Conservation (phyloP, 306 rosid genomes). For the Dryas drummondii region DNA sequence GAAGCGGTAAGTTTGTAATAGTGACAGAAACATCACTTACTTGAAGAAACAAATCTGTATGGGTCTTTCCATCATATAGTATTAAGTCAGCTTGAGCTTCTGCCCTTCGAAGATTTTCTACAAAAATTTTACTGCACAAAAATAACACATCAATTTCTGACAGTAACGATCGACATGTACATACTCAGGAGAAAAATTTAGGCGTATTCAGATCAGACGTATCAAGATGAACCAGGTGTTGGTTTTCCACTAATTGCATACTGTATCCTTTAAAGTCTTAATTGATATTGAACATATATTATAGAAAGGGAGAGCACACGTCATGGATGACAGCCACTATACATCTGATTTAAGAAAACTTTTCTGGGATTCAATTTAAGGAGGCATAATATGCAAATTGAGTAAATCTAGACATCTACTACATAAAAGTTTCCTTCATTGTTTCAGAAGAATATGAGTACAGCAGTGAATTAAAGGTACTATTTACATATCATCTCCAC, state of each 20-base stretch:
- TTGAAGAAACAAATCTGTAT: slow-evolving; percentile 94
- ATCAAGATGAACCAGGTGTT: background rate
- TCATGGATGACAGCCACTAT: background rate
- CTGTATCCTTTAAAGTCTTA: background rate
- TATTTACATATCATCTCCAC: background rate
- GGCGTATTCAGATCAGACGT: background rate
- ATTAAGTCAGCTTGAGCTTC: slow-evolving; percentile 69
- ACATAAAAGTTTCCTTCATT: background rate
- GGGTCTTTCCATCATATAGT: slow-evolving; percentile 80
- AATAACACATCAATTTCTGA: slow-evolving; percentile 21
- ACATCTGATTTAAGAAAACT: background rate
- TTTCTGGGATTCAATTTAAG: background rate
- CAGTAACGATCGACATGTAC: background rate
- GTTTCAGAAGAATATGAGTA: background rate
- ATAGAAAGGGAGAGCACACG: background rate
- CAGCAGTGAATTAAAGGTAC: background rate
- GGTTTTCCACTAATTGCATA: background rate
- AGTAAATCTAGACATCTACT: background rate
- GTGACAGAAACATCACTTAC: slow-evolving; percentile 35
- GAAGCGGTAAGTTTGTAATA: background rate
- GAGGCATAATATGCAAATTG: background rate
- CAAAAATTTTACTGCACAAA: slow-evolving; percentile 64
- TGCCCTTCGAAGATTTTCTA: slow-evolving; percentile 50
- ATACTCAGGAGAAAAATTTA: background rate
- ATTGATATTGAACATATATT: background rate